Evolutionary conservation across 1,284 basidiomycete genomes (phyloP), one percentile per base, ranked within the genome.

Genomic region (Jaminaea rosea): DNA sequence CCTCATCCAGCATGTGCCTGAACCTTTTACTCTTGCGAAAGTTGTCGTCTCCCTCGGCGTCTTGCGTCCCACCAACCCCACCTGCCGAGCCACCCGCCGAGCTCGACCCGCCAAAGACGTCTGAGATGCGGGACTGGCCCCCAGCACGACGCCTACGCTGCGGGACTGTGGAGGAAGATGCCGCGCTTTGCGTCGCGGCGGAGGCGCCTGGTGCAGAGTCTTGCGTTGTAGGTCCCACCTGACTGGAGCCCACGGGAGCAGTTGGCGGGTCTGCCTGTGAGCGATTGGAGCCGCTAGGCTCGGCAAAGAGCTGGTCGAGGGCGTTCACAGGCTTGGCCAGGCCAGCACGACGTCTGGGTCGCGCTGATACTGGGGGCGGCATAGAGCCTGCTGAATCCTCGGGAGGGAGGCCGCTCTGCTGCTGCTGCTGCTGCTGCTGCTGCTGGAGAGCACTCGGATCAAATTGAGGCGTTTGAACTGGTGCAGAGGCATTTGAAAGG

Each of bases 21-120:
- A 32, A 47, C 4, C 28, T 27, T 15, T 47, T 47, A 13, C 27
- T 47, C 28, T 47, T 47, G 46, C 24, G 46, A 23, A 17, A 42
- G 19, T 23, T 42, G 6, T 42, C 39, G 15, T 42, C 46, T 29
- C 10, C 23, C 28, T 11, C 21, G 21, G 8, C 13, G 37, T 7
- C 11, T 41, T n/a, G n/a, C 11, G 11, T 8, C n/a, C 37, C n/a
- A 41, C 11, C 37, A 19, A 41, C 21, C 7, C 37, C 15, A 7
- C 6, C 37, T 19, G 37, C 37, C 11, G 7, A 10, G 37, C 37
- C n/a, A 13, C 15, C 37, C 15, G 29, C 29, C 6, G 24, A 26
- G 42, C 2, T 15, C 5, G 23, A 28, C 24, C 28, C 46, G 21
- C 46, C 31, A 26, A 47, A 47, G 29, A 31, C 26, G 17, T 29